Evolutionary conservation across 2,329 filamentous ascomycete species (phyloP), one percentile per base, ranked within the genome.

Genomic region (Zalaria obscura): DNA sequence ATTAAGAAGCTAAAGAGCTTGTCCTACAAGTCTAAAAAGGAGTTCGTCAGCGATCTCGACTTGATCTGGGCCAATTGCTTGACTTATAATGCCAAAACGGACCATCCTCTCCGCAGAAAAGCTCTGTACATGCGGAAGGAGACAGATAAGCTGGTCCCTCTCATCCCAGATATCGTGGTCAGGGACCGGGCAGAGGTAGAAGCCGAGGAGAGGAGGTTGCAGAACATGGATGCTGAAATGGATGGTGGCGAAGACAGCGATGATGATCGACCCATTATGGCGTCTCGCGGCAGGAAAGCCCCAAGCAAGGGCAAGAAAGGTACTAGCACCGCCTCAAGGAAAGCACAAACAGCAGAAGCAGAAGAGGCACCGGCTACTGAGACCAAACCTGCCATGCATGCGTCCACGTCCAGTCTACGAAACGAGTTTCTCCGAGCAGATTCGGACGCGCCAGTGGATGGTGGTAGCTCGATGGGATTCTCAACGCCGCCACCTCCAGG

Each of bases 11-110:
- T 98, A 82, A 77, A 80, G 78, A 59, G 63, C 43, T 55, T 69
- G 25, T 56, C 59, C n/a, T 70, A 70, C 57, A 69, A 68, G 52
- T 69, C 66, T 28, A 98, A 98, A 65, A 76, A 83, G 47, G 91
- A 98, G 25, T 98, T 98, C 50, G 87, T 96, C 26, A 75, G 83
- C 28, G 91, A 98, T 58, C 70, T 98, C 6, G 89, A 93, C 57
- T 67, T 96, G 39, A 96, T 98, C 40, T 98, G 91, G 91, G 77
- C 87, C 43, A 98, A 98, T 56, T 98, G 91, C 59, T 69, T 98
- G 42, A 87, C 83, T 54, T 98, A 96, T 62, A 98, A 98, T 59
- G 83, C 85, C 49, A 87, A 93, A 48, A 80, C 86, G 52, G 78
- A 79, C 46, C 87, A 95, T 55, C 85, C 84, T 26, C 69, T 96